Evolutionary conservation across 805 yeast genomes (phyloP), one percentile per base, ranked within the genome.

Genomic region (Lipomyces chichibuensis): DNA sequence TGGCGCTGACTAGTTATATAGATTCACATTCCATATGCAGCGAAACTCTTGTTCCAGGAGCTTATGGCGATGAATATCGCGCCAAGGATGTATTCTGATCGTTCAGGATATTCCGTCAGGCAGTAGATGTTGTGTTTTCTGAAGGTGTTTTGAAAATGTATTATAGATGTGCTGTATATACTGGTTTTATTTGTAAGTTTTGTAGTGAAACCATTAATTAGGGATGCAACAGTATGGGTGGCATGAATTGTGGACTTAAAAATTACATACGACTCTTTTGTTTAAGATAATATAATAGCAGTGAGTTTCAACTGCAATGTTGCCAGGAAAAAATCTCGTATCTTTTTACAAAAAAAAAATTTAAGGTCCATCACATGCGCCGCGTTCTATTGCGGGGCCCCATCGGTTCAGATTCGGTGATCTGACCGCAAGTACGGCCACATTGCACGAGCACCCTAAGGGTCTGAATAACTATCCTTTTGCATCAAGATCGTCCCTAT

Each of bases 61-160:
- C 85, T 95, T 77, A 95, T 95, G 98, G 97, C 99, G 54, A 95
- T 95, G 99, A 95, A 95, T 80, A 95, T 95, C 62, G 74, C 74
- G 20, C 99, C 98, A 64, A 88, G 99, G 81, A 80, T 94, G 82
- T 94, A 94, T 80, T 92, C 98, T n/a, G 97, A 94, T 74, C 87
- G 93, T 74, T 86, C 92, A 11, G 90, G 89, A 6, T 80, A 83
- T 17, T 78, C 83, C 43, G 75, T 72, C 73, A 61, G 73, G 35
- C 46, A 29, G 33, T 20, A 63, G n/a, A 46, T 33, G 57, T 25
- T 60, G n/a, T 56, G 25, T 23, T 52, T 9, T 25, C 33, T 52
- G 33, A 17, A 17, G 8, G 49, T 43, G 49, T 43, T 56, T 35
- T 13, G 59, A 14, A 56, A n/a, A 39, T 56, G 59, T 56, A 56